phyloP scores from a whole-genome alignment of 257 asterid species.

The Hygrophila difformis region DNA sequence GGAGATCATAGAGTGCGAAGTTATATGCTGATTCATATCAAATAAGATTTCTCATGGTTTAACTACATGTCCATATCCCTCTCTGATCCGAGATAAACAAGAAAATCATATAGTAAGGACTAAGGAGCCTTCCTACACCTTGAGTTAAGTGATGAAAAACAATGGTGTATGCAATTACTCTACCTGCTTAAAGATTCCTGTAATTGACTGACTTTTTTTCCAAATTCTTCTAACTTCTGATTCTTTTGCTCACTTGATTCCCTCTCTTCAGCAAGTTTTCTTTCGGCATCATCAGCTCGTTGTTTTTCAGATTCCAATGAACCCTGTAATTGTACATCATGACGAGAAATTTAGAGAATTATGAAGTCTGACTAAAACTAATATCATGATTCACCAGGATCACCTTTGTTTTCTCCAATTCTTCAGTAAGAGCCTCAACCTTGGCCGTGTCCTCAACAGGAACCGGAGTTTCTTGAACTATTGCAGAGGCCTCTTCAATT shows the following conservation, averaged over 20 bases:
- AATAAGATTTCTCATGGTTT: no score
- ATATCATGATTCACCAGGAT: slow-evolving; percentile 18
- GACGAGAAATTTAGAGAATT: slow-evolving; percentile 12
- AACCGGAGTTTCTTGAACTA: slow-evolving; percentile 66
- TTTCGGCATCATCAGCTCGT: slow-evolving; percentile 81
- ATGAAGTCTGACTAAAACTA: slow-evolving; percentile 9
- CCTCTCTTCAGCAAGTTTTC: slow-evolving; percentile 49
- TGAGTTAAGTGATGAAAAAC: no score
- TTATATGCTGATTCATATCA: no score
- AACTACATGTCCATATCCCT: no score
- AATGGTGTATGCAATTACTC: neutral
- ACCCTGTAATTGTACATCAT: no score
- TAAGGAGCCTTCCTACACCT: no score
- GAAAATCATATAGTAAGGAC: no score
- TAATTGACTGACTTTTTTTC: slow-evolving; percentile 67
- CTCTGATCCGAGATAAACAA: no score
- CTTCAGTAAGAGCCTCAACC: slow-evolving; percentile 62
- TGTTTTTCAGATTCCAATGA: slow-evolving; percentile 54
- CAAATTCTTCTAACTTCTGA: slow-evolving; percentile 80
- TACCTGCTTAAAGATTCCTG: slow-evolving; percentile 94
- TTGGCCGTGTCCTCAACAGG: slow-evolving; percentile 79
- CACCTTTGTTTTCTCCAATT: slow-evolving; percentile 70
- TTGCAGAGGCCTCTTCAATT: slow-evolving; percentile 66
- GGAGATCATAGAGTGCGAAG: no score
- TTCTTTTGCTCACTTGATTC: slow-evolving; percentile 64